These are phyloP conservation scores for Cicer cuneatum DNA, from an alignment of 306 rosid genomes.

Conservation along the genomic window DNA sequence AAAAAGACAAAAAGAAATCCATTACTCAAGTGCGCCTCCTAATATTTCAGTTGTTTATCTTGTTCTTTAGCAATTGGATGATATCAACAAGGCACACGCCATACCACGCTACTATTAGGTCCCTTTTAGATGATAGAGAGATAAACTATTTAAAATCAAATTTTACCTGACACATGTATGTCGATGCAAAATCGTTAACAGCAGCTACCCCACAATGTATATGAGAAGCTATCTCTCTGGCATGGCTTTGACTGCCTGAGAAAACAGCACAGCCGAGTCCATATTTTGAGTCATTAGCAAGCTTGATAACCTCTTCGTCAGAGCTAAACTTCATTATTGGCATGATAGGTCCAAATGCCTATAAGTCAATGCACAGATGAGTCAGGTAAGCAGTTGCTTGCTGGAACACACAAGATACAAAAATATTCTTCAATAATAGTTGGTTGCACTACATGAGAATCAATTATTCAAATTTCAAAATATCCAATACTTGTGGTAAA, in stretches of 20 bases:
- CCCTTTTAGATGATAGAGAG: conserved; percentile 12
- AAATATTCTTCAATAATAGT: conserved; percentile 18
- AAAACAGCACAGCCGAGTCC: conserved; percentile 97
- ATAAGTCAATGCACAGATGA: conserved; percentile 38
- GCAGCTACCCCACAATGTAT: conserved; percentile 84
- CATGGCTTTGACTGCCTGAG: conserved; percentile 80
- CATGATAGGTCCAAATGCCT: conserved; percentile 97
- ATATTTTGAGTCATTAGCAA: conserved; percentile 87
- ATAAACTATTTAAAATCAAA: background rate
- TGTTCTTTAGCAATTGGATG: conserved; percentile 14
- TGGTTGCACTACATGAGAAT: conserved; percentile 30
- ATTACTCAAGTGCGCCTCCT: conserved; percentile 10
- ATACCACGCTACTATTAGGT: conserved; percentile 18
- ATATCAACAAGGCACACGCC: conserved; percentile 5
- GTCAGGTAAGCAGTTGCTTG: conserved; percentile 33
- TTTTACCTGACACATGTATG: conserved; percentile 88
- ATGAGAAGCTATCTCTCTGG: conserved; percentile 79
- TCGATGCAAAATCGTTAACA: conserved; percentile 79
- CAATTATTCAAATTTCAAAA: conserved; percentile 35
- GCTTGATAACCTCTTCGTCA: conserved; percentile 79
- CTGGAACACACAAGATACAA: conserved; percentile 17
- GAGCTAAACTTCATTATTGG: conserved; percentile 88
- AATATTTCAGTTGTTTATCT: conserved; percentile 14
- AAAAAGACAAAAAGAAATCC: background rate
- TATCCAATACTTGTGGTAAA: conserved; percentile 23